A percentile compares a stretch with the other conserved stretches of the same genome.
Conservation (phyloP, 2,329 filamentous ascomycete genomes). For the Stemphylium vesicarium region DNA sequence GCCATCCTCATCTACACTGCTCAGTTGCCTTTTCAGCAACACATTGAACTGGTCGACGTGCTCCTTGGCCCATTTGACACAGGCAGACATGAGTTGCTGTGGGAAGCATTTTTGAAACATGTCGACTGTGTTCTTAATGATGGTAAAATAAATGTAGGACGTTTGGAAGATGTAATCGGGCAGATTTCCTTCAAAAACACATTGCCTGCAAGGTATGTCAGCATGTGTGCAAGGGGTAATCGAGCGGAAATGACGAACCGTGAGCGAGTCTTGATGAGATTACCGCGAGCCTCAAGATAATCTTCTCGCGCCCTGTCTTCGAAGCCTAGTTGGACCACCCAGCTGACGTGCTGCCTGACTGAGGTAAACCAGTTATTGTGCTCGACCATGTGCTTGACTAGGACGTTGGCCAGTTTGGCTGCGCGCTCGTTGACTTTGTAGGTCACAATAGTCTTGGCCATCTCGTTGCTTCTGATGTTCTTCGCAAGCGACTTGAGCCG, state of each 20-base stretch:
- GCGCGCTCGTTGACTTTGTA: constrained; percentile 90
- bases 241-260: constrained; percentile 61
- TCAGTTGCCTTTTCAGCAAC: constrained; percentile 81
- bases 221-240: not conserved
- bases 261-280: constrained; percentile 79
- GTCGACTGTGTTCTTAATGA: constrained; percentile 90
- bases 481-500: constrained; percentile 80
- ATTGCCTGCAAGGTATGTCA: constrained; percentile 66
- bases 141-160: constrained; percentile 92
- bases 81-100: constrained; percentile 85
- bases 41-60: constrained; percentile 90
- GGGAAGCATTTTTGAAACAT: constrained; percentile 84
- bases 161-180: constrained; percentile 94
- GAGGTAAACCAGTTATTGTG: constrained; percentile 78
- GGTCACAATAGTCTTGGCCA: constrained; percentile 90
- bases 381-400: constrained; percentile 78
- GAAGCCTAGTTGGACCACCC: constrained; percentile 85
- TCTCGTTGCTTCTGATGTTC: constrained; percentile 80
- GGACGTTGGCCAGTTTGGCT: constrained; percentile 73
- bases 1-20: constrained; percentile 79
- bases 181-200: constrained; percentile 92
- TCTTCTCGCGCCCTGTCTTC: constrained; percentile 88
- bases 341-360: constrained; percentile 80
- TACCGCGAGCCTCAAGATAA: constrained; percentile 80
- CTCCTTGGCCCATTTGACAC: constrained; percentile 98